phyloP scores from a whole-genome alignment of 306 rosid genomes.

The Lotus japonicus region DNA sequence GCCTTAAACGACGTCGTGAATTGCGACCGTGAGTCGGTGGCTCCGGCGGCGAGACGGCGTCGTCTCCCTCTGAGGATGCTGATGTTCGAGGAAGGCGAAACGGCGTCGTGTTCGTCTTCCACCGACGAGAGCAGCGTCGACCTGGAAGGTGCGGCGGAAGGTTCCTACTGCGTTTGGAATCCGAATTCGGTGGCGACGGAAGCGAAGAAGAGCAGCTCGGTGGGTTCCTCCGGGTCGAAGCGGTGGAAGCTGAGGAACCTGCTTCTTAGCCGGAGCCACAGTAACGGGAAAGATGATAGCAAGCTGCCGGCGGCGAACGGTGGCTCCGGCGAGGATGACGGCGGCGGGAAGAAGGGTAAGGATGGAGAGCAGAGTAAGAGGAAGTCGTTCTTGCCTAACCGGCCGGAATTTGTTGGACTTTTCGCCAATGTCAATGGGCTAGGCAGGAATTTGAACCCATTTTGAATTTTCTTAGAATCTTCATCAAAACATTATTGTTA shows the following conservation, averaged over 20 bases:
- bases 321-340: background rate
- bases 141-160: constrained; percentile 35
- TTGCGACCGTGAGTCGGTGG: background rate
- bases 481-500: background rate
- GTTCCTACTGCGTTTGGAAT: constrained; percentile 69
- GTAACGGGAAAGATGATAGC: constrained; percentile 37
- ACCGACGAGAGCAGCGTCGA: constrained; percentile 54
- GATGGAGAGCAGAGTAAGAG: constrained; percentile 36
- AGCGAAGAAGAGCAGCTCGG: constrained; percentile 48
- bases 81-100: constrained; percentile 68
- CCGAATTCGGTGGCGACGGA: constrained; percentile 24
- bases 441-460: constrained; percentile 58
- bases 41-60: constrained; percentile 32
- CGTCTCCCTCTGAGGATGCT: constrained; percentile 63
- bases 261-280: constrained; percentile 49
- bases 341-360: background rate
- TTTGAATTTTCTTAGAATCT: constrained; percentile 29
- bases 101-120: constrained; percentile 46
- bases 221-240: constrained; percentile 59
- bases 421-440: constrained; percentile 58
- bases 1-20: constrained; percentile 1
- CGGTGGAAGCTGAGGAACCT: constrained; percentile 71
- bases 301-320: constrained; percentile 13
- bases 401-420: constrained; percentile 53
- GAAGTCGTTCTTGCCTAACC: constrained; percentile 39